A percentile compares a stretch with the other conserved stretches of the same genome.
These are phyloP conservation scores for Nelumbo lutea DNA, from an alignment of 164 flowering plant genomes.

Conservation along the genomic window DNA sequence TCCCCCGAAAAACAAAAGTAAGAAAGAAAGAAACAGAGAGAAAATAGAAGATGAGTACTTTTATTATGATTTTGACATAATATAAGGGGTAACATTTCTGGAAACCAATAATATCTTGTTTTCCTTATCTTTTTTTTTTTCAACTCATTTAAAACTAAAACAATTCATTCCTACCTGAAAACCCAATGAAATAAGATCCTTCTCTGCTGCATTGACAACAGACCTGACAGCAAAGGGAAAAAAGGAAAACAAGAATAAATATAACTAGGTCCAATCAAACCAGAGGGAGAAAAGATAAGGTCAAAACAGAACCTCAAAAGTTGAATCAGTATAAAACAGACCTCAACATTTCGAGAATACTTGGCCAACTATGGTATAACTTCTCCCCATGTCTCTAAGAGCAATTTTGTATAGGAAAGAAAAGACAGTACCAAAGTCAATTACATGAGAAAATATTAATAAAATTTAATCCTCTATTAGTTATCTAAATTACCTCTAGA, in stretches of 20 bases:
- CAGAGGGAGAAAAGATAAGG: neutral
- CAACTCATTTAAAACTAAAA: neutral
- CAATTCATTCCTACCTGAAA: conserved; percentile 60
- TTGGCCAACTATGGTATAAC: conserved; percentile 76
- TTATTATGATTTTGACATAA: too few species aligned
- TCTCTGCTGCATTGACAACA: conserved; percentile 80
- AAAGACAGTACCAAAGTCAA: conserved; percentile 1
- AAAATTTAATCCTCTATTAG: neutral
- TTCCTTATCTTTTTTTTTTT: too few species aligned
- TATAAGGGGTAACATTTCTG: too few species aligned
- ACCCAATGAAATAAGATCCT: conserved; percentile 85
- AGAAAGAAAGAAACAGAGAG: too few species aligned
- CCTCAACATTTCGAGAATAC: conserved; percentile 94
- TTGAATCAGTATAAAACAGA: conserved; percentile 17
- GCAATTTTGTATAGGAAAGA: conserved; percentile 7
- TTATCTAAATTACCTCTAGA: conserved; percentile 60
- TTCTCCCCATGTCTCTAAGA: conserved; percentile 93
- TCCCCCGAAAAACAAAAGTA: too few species aligned
- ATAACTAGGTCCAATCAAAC: neutral
- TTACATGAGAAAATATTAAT: neutral
- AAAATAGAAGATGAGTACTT: too few species aligned
- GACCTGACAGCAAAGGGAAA: conserved; percentile 43
- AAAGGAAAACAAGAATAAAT: neutral
- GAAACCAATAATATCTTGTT: too few species aligned
- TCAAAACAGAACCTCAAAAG: neutral